phyloP scores from a whole-genome alignment of 371 early-diverging fungal species.

The Lichtheimia hyalospora region DNA sequence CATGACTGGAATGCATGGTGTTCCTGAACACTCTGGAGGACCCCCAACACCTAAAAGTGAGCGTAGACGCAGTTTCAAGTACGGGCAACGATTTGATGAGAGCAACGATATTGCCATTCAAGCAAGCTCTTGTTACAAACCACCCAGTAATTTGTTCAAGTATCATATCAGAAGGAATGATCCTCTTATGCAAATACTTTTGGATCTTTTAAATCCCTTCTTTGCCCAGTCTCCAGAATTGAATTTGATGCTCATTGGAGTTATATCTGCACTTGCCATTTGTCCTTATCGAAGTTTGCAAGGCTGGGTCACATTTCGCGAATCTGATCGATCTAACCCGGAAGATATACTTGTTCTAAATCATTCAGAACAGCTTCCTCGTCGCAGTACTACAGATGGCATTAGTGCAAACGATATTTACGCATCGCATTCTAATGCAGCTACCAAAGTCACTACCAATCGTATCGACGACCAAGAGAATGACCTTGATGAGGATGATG shows the following conservation, averaged over 20 bases:
- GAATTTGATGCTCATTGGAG: slow-evolving; percentile 89
- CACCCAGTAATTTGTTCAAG: slow-evolving; percentile 24
- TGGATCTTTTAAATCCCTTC: slow-evolving; percentile 69
- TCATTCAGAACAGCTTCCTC: slow-evolving; percentile 4
- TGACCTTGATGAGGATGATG: slow-evolving; percentile 49
- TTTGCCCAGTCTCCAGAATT: slow-evolving; percentile 87
- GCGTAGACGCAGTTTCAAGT: slow-evolving; percentile 61
- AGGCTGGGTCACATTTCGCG: slow-evolving; percentile 78
- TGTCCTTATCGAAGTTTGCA: slow-evolving; percentile 78
- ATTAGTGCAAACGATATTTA: no score
- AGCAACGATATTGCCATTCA: slow-evolving; percentile 12
- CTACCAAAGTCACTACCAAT: slow-evolving; percentile 21
- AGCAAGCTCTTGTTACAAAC: neutral
- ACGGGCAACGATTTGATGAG: slow-evolving; percentile 50
- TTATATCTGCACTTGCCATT: slow-evolving; percentile 77
- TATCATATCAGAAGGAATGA: slow-evolving; percentile 64
- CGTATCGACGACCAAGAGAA: slow-evolving; percentile 27
- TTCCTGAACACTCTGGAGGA: slow-evolving; percentile 16
- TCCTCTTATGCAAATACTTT: slow-evolving; percentile 63
- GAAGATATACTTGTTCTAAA: slow-evolving; percentile 47
- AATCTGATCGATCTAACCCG: slow-evolving; percentile 52
- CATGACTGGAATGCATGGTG: slow-evolving; percentile 22
- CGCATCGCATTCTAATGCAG: neutral
- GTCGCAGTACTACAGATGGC: slow-evolving; percentile 2
- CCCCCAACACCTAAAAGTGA: slow-evolving; percentile 32